These are phyloP conservation scores for Orbilia brochopaga DNA, from an alignment of 2,329 filamentous ascomycete genomes.

Conservation along the genomic window DNA sequence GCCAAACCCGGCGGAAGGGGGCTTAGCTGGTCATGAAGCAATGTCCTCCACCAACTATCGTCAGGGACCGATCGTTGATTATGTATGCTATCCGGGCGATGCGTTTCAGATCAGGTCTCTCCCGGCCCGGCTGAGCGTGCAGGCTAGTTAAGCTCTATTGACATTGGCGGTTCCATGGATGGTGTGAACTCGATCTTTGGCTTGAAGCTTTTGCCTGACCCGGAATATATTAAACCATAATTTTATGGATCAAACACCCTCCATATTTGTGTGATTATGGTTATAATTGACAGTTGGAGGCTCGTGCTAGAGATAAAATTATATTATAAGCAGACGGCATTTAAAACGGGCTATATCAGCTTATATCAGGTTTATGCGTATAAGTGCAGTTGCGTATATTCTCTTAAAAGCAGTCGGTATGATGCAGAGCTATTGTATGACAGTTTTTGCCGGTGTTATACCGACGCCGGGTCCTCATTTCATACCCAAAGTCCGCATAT, in stretches of 20 bases:
- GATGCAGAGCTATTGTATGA: too few relatives aligned
- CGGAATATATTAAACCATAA: slow-evolving; percentile 32
- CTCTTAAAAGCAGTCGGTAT: too few relatives aligned
- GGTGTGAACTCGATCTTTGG: slow-evolving; percentile 14
- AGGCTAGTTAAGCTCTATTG: slow-evolving; percentile 13
- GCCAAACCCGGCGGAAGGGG: slow-evolving; percentile 13
- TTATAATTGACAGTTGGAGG: too few relatives aligned
- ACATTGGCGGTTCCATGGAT: slow-evolving; percentile 31
- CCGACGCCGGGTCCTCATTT: too few relatives aligned
- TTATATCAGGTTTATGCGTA: too few relatives aligned
- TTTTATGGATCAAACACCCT: background rate
- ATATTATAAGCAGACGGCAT: too few relatives aligned
- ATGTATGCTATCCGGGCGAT: slow-evolving; percentile 8
- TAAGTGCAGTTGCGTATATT: too few relatives aligned
- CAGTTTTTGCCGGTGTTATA: too few relatives aligned
- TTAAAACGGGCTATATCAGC: too few relatives aligned
- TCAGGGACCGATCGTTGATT: slow-evolving; percentile 16
- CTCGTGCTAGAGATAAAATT: too few relatives aligned
- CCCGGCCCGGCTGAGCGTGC: slow-evolving; percentile 41
- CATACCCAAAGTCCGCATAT: too few relatives aligned
- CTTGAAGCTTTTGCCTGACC: slow-evolving; percentile 44
- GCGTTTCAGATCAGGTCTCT: slow-evolving; percentile 29
- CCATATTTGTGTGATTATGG: too few relatives aligned
- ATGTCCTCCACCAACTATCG: slow-evolving; percentile 20
- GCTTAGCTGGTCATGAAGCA: slow-evolving; percentile 37